Conservation (phyloP, 2,329 filamentous ascomycete species). For the Aspergillus ochraceus region DNA sequence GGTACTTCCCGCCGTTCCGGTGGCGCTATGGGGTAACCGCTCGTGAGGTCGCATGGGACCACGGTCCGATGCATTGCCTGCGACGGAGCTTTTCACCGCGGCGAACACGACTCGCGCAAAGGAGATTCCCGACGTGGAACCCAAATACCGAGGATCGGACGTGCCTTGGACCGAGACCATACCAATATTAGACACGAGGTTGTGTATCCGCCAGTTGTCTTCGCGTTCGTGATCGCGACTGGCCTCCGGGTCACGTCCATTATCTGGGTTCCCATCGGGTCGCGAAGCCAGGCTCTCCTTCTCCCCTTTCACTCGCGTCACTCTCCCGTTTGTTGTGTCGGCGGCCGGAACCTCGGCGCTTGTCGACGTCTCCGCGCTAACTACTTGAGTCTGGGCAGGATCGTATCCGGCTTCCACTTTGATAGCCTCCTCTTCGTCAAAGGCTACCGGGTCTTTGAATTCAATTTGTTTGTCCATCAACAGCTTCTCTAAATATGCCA, state of each 20-base stretch:
- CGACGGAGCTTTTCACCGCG: conserved; percentile 77
- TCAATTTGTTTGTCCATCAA: conserved; percentile 68
- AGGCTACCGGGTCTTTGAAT: conserved; percentile 68
- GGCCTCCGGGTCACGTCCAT: conserved; percentile 25
- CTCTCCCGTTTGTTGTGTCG: conserved; percentile 15
- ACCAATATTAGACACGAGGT: conserved; percentile 67
- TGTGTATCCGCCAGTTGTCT: conserved; percentile 63
- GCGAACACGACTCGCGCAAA: conserved; percentile 94
- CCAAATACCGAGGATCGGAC: conserved; percentile 77
- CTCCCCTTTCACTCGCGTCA: conserved; percentile 23
- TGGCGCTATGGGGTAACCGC: conserved; percentile 49
- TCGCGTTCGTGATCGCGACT: conserved; percentile 51
- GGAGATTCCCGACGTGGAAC: conserved; percentile 85
- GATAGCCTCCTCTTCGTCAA: conserved; percentile 55
- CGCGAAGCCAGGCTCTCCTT: conserved; percentile 16
- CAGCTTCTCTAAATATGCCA: conserved; percentile 78
- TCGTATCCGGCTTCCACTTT: conserved; percentile 31
- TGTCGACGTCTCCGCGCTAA: conserved; percentile 15
- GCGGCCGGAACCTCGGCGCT: conserved; percentile 16
- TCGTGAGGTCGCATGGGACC: conserved; percentile 62
- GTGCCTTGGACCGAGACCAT: conserved; percentile 77
- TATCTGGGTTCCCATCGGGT: conserved; percentile 20
- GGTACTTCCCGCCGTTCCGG: conserved; percentile 65
- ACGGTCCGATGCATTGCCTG: conserved; percentile 61
- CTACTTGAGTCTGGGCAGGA: conserved; percentile 17